phyloP scores from a whole-genome alignment of 1,284 basidiomycete genomes.

The Ganoderma leucocontextum region DNA sequence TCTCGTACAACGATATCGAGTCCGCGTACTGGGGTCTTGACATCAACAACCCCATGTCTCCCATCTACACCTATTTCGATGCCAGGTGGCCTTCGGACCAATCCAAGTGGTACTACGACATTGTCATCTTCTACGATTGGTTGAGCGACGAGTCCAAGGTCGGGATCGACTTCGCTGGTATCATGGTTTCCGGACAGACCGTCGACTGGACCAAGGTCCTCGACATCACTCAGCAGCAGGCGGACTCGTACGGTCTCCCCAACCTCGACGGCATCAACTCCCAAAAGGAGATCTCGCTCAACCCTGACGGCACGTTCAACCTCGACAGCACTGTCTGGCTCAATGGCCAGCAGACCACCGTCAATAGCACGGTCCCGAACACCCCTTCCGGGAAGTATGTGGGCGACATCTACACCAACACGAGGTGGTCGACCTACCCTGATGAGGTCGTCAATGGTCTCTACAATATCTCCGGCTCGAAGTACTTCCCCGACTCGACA shows the following conservation, averaged over 20 bases:
- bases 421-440: slow-evolving; percentile 26
- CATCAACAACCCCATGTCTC: slow-evolving; percentile 27
- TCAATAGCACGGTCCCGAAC: slow-evolving; percentile 22
- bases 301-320: slow-evolving; percentile 28
- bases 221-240: slow-evolving; percentile 22
- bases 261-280: slow-evolving; percentile 26
- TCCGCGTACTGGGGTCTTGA: slow-evolving; percentile 25
- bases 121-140: slow-evolving; percentile 30
- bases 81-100: slow-evolving; percentile 24
- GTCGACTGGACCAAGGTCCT: slow-evolving; percentile 29
- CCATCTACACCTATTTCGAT: slow-evolving; percentile 28
- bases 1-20: slow-evolving; percentile 14
- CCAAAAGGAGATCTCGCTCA: slow-evolving; percentile 26
- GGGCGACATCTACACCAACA: slow-evolving; percentile 19
- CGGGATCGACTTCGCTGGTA: slow-evolving; percentile 26
- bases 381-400: slow-evolving; percentile 21
- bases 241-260: slow-evolving; percentile 23
- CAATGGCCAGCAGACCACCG: slow-evolving; percentile 17
- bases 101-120: slow-evolving; percentile 32
- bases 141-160: slow-evolving; percentile 9
- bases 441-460: slow-evolving; percentile 25
- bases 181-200: slow-evolving; percentile 24
- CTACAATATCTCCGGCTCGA: slow-evolving; percentile 25
- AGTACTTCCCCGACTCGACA: slow-evolving; percentile 23
- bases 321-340: slow-evolving; percentile 26